Percentiles rank a stretch among this genome's conserved stretches.
These are phyloP conservation scores for Sicyos edulis DNA, from an alignment of 306 rosid species.

Conservation along the genomic window DNA sequence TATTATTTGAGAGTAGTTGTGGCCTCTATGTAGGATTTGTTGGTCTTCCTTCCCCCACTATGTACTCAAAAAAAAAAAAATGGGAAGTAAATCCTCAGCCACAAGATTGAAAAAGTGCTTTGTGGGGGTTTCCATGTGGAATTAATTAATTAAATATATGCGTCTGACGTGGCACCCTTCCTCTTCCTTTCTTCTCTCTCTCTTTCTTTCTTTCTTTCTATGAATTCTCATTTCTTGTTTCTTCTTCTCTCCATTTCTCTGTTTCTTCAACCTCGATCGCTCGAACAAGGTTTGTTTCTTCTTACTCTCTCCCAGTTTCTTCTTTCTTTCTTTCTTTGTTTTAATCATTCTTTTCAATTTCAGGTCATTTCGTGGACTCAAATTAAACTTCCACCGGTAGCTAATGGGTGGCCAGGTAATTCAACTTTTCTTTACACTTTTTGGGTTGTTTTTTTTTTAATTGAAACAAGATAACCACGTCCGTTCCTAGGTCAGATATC, in stretches of 20 bases:
- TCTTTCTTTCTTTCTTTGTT: neutral
- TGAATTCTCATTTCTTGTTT: neutral
- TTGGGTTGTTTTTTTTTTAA: too few species aligned
- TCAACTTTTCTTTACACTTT: neutral
- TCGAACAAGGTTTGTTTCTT: neutral
- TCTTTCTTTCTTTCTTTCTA: too few species aligned
- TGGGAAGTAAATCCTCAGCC: conserved; percentile 54
- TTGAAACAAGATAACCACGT: too few species aligned
- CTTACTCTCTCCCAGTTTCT: too few species aligned
- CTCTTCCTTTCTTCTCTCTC: too few species aligned
- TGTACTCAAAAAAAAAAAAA: too few species aligned
- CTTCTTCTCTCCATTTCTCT: neutral
- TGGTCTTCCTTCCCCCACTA: too few species aligned
- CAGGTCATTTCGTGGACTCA: conserved; percentile 1
- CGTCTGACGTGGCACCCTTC: conserved; percentile 41
- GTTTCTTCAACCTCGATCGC: neutral
- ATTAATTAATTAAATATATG: neutral
- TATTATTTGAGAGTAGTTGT: too few species aligned
- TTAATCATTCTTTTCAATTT: neutral
- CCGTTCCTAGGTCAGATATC: too few species aligned
- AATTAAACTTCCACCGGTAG: neutral
- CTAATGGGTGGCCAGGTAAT: conserved; percentile 17
- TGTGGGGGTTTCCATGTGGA: conserved; percentile 43
- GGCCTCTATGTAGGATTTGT: too few species aligned
- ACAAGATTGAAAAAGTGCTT: conserved; percentile 44